Evolutionary conservation across 1,284 basidiomycete genomes (phyloP).

Genomic region (Rhodofomes roseus): DNA sequence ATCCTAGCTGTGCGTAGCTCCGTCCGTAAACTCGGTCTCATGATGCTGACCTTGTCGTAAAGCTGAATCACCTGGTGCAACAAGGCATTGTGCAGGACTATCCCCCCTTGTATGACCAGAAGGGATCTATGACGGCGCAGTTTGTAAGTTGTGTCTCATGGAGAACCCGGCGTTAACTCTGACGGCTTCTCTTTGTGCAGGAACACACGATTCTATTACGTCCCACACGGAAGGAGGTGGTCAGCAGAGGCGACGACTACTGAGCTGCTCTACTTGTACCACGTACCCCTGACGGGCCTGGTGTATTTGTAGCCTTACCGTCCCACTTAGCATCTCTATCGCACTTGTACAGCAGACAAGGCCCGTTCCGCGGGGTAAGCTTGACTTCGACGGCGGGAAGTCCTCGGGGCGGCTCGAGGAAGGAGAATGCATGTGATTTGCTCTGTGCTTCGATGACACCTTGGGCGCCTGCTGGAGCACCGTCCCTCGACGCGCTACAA

Average conservation of each 20-base stretch:
- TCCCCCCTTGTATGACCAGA: constrained; percentile 83
- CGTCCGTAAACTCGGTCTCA: neutral
- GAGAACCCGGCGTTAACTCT: neutral
- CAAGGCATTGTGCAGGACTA: constrained; percentile 91
- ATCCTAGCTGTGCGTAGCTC: constrained; percentile 72
- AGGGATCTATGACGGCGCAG: constrained; percentile 90
- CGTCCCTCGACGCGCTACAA: neutral
- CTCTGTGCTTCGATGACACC: neutral
- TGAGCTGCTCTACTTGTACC: constrained; percentile 8
- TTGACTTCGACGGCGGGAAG: neutral
- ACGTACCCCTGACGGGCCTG: neutral
- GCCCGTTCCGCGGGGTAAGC: neutral
- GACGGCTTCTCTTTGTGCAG: constrained; percentile 30
- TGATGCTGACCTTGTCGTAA: constrained; percentile 8
- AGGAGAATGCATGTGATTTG: neutral
- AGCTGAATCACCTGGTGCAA: constrained; percentile 89
- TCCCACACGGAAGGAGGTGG: constrained; percentile 91
- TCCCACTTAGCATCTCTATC: neutral
- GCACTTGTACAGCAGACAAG: too few relatives aligned
- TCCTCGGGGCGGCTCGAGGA: neutral
- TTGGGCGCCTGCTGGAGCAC: neutral
- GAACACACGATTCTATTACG: constrained; percentile 90
- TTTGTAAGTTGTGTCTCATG: constrained; percentile 57
- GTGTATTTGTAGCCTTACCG: neutral
- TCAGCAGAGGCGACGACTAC: constrained; percentile 93